These are phyloP conservation scores for Microdochium bolleyi DNA, from an alignment of 2,329 filamentous ascomycete species.

Conservation along the genomic window DNA sequence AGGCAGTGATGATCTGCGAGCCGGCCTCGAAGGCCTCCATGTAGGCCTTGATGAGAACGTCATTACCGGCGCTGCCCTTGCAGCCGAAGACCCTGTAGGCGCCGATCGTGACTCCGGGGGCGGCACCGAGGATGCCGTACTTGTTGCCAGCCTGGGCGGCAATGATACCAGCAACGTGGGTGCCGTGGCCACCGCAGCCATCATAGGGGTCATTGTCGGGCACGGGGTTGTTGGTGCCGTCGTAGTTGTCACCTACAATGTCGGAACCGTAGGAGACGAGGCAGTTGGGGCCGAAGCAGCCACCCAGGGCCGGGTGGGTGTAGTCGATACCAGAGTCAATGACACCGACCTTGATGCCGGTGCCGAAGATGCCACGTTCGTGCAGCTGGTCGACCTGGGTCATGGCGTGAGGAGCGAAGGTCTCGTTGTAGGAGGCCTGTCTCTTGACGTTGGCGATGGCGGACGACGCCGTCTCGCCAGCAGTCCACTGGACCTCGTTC, in stretches of 20 bases:
- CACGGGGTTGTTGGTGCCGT: slow-evolving; percentile 19
- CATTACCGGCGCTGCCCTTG: slow-evolving; percentile 37
- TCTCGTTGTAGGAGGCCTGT: slow-evolving; percentile 23
- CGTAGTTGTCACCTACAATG: slow-evolving; percentile 47
- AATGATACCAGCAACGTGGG: slow-evolving; percentile 54
- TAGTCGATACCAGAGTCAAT: slow-evolving; percentile 54
- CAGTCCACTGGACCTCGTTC: slow-evolving; percentile 35
- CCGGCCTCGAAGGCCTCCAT: slow-evolving; percentile 54
- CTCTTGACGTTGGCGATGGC: slow-evolving; percentile 20
- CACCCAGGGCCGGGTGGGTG: slow-evolving; percentile 53
- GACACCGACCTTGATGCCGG: slow-evolving; percentile 43
- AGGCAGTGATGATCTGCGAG: slow-evolving; percentile 47
- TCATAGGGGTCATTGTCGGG: slow-evolving; percentile 36
- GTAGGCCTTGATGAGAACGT: slow-evolving; percentile 51
- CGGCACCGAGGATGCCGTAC: slow-evolving; percentile 48
- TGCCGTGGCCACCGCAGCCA: slow-evolving; percentile 50
- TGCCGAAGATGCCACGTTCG: slow-evolving; percentile 37
- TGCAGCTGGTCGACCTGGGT: slow-evolving; percentile 47
- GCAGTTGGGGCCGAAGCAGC: slow-evolving; percentile 53
- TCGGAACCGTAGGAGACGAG: slow-evolving; percentile 50
- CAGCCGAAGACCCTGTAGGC: slow-evolving; percentile 53
- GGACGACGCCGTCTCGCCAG: slow-evolving; percentile 17
- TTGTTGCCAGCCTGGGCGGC: slow-evolving; percentile 43
- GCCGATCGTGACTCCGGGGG: slow-evolving; percentile 46
- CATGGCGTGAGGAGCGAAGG: slow-evolving; percentile 44